Percentiles rank a stretch among this genome's conserved stretches.
phyloP scores from a whole-genome alignment of 805 yeast genomes.

The Saccharomyces paradoxus region DNA sequence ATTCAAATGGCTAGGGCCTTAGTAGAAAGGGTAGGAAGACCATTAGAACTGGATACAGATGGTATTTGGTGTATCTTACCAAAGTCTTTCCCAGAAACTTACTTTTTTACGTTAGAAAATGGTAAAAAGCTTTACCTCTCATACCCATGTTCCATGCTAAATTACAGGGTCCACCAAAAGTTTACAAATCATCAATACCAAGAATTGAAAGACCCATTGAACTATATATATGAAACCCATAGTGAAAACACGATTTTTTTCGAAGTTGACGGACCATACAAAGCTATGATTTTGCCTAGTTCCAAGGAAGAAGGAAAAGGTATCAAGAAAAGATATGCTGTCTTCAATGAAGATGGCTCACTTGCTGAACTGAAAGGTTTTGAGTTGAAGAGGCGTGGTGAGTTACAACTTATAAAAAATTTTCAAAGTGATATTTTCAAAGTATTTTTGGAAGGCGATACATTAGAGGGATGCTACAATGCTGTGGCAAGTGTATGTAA shows the following conservation, averaged over 20 bases:
- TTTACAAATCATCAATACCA: conserved; percentile 95
- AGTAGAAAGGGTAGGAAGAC: conserved; percentile 90
- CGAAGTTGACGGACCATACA: conserved; percentile 97
- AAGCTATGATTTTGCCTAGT: conserved; percentile 94
- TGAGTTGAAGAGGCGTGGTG: conserved; percentile 95
- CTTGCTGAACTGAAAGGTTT: conserved; percentile 94
- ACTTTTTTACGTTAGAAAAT: conserved; percentile 55
- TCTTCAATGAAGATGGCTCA: conserved; percentile 88
- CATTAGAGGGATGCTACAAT: conserved; percentile 70
- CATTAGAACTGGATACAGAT: conserved; percentile 93
- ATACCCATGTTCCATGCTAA: conserved; percentile 94
- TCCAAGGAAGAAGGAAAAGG: conserved; percentile 97
- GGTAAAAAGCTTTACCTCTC: conserved; percentile 75
- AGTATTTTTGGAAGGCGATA: conserved; percentile 76
- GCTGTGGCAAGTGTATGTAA: conserved; percentile 91
- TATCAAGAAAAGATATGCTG: conserved; percentile 92
- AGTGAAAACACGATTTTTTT: conserved; percentile 93
- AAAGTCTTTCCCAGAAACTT: conserved; percentile 85
- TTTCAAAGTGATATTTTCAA: conserved; percentile 93
- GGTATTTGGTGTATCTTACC: conserved; percentile 99
- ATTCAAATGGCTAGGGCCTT: conserved; percentile 93
- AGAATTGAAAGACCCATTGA: conserved; percentile 63
- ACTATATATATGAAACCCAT: conserved; percentile 60
- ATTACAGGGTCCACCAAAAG: conserved; percentile 80
- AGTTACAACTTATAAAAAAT: conserved; percentile 82